A percentile compares a stretch with the other conserved stretches of the same genome.
phyloP scores from a whole-genome alignment of 768 basidiomycete species.

The Paxillus ammoniavirescens region DNA sequence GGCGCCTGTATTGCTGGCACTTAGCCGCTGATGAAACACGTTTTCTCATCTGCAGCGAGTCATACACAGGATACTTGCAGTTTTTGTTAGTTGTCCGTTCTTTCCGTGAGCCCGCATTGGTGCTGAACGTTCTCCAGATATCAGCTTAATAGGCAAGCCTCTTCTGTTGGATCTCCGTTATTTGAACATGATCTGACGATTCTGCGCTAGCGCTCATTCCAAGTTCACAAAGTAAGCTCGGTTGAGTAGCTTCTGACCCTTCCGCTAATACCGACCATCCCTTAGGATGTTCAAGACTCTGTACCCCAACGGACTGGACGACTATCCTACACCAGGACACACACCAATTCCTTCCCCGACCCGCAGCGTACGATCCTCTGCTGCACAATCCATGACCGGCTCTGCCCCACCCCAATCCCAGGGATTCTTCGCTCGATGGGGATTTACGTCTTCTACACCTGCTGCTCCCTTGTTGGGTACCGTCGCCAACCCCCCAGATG shows the following conservation, averaged over 20 bases:
- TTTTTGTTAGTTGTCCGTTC: slow-evolving; percentile 53
- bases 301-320: slow-evolving; percentile 59
- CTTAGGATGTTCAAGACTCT: slow-evolving; percentile 63
- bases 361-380: slow-evolving; percentile 13
- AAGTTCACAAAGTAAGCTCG: slow-evolving; percentile 67
- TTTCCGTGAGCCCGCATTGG: neutral
- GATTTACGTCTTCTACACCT: slow-evolving; percentile 12
- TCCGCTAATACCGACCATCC: slow-evolving; percentile 1
- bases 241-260: neutral
- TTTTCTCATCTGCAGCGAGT: slow-evolving; percentile 47
- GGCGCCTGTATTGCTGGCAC: neutral
- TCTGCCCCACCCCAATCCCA: slow-evolving; percentile 10
- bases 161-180: neutral
- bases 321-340: slow-evolving; percentile 37
- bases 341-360: slow-evolving; percentile 36
- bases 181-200: slow-evolving; percentile 20
- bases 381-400: slow-evolving; percentile 13
- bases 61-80: slow-evolving; percentile 76
- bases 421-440: slow-evolving; percentile 41
- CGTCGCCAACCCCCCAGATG: slow-evolving; percentile 37
- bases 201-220: slow-evolving; percentile 51
- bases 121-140: slow-evolving; percentile 32
- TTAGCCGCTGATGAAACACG: slow-evolving; percentile 1
- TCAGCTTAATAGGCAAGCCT: slow-evolving; percentile 52
- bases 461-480: slow-evolving; percentile 16